phyloP scores from a whole-genome alignment of 2,329 filamentous ascomycete species.

The Orbilia ellipsospora region DNA sequence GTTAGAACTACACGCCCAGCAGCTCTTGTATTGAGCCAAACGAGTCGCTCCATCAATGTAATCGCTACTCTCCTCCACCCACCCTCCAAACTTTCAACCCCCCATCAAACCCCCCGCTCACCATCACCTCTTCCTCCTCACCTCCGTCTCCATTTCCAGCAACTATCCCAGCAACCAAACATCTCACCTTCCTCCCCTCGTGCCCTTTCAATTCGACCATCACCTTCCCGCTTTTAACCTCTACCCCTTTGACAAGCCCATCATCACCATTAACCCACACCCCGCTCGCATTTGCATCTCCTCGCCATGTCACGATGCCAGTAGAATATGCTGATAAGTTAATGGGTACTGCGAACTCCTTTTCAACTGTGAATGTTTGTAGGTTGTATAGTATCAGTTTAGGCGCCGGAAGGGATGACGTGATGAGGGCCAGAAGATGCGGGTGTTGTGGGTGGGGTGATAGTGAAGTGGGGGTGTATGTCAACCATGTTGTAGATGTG shows the following conservation, averaged over 20 bases:
- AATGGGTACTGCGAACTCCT: slow-evolving; percentile 72
- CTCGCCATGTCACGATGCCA: slow-evolving; percentile 71
- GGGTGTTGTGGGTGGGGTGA: slow-evolving; percentile 69
- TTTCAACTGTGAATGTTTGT: slow-evolving; percentile 71
- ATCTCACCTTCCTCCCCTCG: slow-evolving; percentile 64
- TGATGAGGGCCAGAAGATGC: slow-evolving; percentile 70
- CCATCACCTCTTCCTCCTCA: slow-evolving; percentile 66
- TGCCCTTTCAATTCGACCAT: slow-evolving; percentile 66
- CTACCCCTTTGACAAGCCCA: slow-evolving; percentile 71
- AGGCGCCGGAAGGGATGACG: slow-evolving; percentile 72
- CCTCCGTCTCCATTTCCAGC: slow-evolving; percentile 67
- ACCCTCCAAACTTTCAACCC: slow-evolving; percentile 70
- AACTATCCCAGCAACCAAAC: slow-evolving; percentile 70
- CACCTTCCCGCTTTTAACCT: slow-evolving; percentile 70
- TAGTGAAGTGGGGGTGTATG: slow-evolving; percentile 71
- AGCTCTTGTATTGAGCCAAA: neutral
- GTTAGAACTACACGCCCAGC: no score
- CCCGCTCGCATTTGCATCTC: slow-evolving; percentile 67
- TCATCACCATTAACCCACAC: slow-evolving; percentile 75
- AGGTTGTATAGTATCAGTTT: slow-evolving; percentile 71
- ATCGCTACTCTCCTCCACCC: neutral
- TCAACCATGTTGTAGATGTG: slow-evolving; percentile 71
- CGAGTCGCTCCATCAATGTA: no score
- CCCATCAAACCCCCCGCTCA: slow-evolving; percentile 75
- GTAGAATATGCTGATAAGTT: slow-evolving; percentile 72